phyloP scores from a whole-genome alignment of 2,329 filamentous ascomycete species.

The Xylaria digitata region DNA sequence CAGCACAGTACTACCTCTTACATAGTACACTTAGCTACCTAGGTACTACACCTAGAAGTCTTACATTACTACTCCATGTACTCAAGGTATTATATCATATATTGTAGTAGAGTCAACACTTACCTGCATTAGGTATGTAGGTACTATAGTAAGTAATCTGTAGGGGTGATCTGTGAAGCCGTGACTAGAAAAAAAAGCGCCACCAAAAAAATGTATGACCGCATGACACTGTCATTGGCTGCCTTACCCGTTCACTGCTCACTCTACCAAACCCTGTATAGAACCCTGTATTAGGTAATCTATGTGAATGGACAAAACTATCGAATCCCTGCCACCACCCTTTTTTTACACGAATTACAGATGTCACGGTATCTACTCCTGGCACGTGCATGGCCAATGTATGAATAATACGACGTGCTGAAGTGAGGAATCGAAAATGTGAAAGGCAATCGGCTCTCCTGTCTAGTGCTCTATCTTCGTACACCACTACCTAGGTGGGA shows the following conservation, averaged over 20 bases:
- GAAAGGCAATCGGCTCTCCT: background rate
- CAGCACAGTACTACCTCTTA: background rate
- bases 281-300: conserved; percentile 6
- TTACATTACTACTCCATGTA: no score
- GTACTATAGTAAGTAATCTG: no score
- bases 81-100: no score
- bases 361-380: conserved; percentile 12
- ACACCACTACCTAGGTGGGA: background rate
- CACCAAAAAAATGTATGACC: conserved; percentile 4
- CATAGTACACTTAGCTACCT: no score
- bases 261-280: conserved; percentile 9
- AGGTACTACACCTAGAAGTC: no score
- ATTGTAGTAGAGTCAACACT: no score
- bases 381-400: conserved; percentile 4
- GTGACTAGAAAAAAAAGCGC: background rate
- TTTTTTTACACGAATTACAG: conserved; percentile 13
- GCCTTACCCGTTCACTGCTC: conserved; percentile 15
- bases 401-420: conserved; percentile 15
- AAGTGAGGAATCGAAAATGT: conserved; percentile 5
- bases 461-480: background rate
- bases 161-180: background rate
- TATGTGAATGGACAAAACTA: background rate
- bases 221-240: conserved; percentile 25
- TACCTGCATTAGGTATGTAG: no score
- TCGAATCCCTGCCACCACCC: conserved; percentile 18